Percentiles rank a stretch among this genome's conserved stretches.
Evolutionary conservation across 306 rosid species (phyloP).

Genomic region (Vigna radiata): DNA sequence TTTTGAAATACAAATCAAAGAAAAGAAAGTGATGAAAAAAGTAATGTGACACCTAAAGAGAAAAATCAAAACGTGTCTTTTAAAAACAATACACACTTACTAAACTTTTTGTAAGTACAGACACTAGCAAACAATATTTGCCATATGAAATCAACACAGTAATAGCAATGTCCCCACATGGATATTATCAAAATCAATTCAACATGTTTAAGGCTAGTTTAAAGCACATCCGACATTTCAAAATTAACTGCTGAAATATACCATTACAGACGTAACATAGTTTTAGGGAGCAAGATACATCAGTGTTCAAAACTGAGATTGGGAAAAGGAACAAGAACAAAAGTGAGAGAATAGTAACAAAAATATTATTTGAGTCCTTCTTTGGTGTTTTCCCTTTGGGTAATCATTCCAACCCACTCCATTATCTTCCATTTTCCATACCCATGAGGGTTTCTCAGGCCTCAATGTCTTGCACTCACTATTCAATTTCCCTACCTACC

Average conservation of each 20-base stretch:
- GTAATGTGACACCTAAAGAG: background rate
- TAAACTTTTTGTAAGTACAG: background rate
- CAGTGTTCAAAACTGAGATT: slow-evolving; percentile 26
- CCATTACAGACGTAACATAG: background rate
- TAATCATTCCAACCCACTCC: too few species aligned
- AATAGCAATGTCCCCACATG: background rate
- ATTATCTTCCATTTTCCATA: too few species aligned
- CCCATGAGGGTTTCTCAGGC: too few species aligned
- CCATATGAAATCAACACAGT: slow-evolving; percentile 4
- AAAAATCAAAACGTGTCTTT: background rate
- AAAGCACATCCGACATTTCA: background rate
- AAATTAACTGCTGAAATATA: background rate
- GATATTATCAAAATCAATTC: background rate
- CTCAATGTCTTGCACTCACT: too few species aligned
- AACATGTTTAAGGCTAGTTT: too few species aligned
- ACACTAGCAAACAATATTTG: background rate
- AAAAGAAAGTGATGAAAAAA: slow-evolving; percentile 18
- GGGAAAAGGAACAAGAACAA: slow-evolving; percentile 28
- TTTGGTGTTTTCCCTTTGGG: too few species aligned
- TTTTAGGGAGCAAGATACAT: slow-evolving; percentile 29
- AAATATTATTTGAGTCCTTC: too few species aligned
- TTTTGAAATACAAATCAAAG: background rate
- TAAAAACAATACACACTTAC: too few species aligned
- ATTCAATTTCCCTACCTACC: too few species aligned
- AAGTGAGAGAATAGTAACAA: slow-evolving; percentile 1